A percentile compares a stretch with the other conserved stretches of the same genome.
Conservation (phyloP, 106 monocot genomes). For the Dendrobium officinale region DNA sequence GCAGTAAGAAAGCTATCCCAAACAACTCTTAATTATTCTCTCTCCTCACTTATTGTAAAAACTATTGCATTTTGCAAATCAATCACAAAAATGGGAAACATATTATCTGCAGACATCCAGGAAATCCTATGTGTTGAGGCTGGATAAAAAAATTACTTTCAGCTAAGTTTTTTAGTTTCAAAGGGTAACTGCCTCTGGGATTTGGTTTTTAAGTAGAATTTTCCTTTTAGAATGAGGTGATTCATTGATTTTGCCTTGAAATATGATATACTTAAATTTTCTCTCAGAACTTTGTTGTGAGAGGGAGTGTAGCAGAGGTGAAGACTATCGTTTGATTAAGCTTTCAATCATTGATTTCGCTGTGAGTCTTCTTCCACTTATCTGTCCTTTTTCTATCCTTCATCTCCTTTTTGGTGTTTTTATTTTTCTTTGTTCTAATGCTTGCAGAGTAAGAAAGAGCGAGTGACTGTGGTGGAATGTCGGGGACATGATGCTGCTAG, state of each 20-base stretch:
- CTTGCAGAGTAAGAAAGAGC: slow-evolving; percentile 67
- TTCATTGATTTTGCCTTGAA: not conserved
- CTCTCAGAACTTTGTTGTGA: slow-evolving; percentile 69
- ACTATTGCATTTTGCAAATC: no score
- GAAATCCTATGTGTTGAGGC: no score
- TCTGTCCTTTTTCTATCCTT: not conserved
- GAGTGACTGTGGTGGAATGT: slow-evolving; percentile 73
- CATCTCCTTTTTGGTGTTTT: not conserved
- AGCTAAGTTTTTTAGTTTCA: no score
- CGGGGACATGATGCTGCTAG: slow-evolving; percentile 94
- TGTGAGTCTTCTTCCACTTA: slow-evolving; percentile 31
- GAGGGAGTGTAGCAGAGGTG: slow-evolving; percentile 93
- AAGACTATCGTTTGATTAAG: slow-evolving; percentile 93
- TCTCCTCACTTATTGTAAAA: no score
- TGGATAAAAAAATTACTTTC: no score
- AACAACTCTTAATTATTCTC: no score
- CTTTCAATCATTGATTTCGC: slow-evolving; percentile 79
- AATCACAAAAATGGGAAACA: no score
- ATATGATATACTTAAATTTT: not conserved
- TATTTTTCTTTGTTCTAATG: not conserved
- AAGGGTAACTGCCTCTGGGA: no score
- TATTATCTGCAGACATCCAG: no score
- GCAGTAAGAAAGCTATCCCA: no score
- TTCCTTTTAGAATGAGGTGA: no score
- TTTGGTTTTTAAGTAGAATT: no score